Evolutionary conservation across 495 filamentous ascomycete genomes (phyloP).

Genomic region (Cudoniella acicularis): DNA sequence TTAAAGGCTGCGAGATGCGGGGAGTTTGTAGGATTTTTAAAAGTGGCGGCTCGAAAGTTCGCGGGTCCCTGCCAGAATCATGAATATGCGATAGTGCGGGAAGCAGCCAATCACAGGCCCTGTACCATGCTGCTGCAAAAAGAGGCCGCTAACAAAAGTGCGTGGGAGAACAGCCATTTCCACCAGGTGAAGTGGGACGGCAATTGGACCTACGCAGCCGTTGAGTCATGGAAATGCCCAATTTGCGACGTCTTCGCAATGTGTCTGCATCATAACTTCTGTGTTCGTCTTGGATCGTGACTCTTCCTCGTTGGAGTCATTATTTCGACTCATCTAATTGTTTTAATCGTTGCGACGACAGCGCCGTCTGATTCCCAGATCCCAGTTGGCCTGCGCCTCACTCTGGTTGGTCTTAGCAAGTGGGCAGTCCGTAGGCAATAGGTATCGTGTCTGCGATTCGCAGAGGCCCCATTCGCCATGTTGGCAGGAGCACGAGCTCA

Average conservation of each 20-base stretch:
- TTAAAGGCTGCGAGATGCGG: not conserved
- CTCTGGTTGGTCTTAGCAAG: not conserved
- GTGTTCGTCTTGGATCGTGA: not conserved
- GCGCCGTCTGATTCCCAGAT: not conserved
- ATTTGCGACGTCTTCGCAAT: not conserved
- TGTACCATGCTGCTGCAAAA: not conserved
- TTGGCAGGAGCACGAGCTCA: not conserved
- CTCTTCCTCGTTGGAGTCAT: not conserved
- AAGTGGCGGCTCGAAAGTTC: not conserved
- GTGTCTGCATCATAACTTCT: not conserved
- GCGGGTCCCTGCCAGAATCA: not conserved
- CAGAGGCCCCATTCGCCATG: not conserved
- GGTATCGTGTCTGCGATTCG: not conserved
- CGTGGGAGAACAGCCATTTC: not conserved
- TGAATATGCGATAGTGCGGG: constrained; percentile 7
- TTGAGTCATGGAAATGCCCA: not conserved
- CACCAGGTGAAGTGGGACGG: not conserved
- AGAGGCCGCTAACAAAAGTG: not conserved
- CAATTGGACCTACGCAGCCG: not conserved
- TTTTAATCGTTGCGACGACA: too few relatives aligned
- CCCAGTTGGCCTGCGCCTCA: not conserved
- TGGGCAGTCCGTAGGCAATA: too few relatives aligned
- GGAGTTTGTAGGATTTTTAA: not conserved
- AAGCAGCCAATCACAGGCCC: not conserved
- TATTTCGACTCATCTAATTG: too few relatives aligned